Evolutionary conservation across 2,329 filamentous ascomycete species (phyloP).

Genomic region (Calonectria leucothoes): DNA sequence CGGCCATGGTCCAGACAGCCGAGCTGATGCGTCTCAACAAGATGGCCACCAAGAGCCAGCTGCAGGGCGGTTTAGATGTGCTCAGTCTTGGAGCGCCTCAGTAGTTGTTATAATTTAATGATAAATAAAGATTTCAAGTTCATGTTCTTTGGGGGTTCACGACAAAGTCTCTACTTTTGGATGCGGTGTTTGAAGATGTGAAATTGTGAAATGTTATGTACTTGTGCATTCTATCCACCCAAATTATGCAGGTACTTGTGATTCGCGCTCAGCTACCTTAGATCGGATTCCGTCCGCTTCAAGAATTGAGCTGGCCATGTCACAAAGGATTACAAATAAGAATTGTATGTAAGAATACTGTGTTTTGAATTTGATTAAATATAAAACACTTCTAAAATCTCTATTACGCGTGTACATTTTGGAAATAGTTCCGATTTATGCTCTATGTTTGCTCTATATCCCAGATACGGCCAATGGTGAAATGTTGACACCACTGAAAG

Average conservation of each 20-base stretch:
- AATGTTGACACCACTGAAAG: too few species aligned
- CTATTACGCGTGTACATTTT: too few species aligned
- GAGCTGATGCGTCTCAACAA: slow-evolving; percentile 86
- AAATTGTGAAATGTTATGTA: too few species aligned
- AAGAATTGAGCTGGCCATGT: not conserved
- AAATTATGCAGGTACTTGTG: not conserved
- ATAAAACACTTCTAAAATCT: too few species aligned
- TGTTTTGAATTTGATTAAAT: not conserved
- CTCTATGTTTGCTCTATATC: too few species aligned
- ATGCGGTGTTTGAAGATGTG: too few species aligned
- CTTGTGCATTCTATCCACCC: not conserved
- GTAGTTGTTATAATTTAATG: not conserved
- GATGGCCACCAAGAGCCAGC: slow-evolving; percentile 85
- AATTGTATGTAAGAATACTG: too few species aligned
- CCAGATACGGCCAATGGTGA: too few species aligned
- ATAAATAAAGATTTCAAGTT: too few species aligned
- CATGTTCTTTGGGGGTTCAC: too few species aligned
- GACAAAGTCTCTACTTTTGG: too few species aligned
- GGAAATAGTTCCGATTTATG: not conserved
- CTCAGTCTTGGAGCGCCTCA: slow-evolving; percentile 52
- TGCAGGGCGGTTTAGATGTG: slow-evolving; percentile 72
- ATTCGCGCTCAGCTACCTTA: not conserved
- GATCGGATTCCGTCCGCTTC: not conserved
- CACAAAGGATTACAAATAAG: too few species aligned
- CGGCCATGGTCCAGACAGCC: slow-evolving; percentile 82